phyloP scores from a whole-genome alignment of 1,139 yeast species.

The Geotrichum phurueaensis region DNA sequence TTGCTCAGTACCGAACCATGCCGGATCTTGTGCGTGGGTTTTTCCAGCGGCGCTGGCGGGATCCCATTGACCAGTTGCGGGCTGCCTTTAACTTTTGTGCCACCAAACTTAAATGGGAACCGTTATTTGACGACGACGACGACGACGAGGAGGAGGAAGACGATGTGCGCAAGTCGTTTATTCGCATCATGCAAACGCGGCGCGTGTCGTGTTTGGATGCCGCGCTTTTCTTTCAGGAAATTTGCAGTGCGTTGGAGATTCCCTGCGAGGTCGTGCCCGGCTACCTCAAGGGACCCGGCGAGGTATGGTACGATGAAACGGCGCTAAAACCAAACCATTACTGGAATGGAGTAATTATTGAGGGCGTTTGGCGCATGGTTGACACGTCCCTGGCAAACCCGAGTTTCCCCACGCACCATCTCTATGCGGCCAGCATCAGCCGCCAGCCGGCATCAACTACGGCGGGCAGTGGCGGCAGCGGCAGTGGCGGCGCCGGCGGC shows the following conservation, averaged over 20 bases:
- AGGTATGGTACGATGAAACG: conserved; percentile 38
- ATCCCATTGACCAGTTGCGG: conserved; percentile 50
- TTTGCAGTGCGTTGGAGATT: conserved; percentile 64
- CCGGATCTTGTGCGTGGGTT: conserved; percentile 8
- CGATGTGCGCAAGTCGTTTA: conserved; percentile 19
- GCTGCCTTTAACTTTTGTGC: conserved; percentile 56
- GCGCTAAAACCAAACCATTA: conserved; percentile 66
- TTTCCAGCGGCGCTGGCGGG: not conserved
- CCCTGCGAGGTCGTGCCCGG: conserved; percentile 76
- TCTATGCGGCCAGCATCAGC: conserved; percentile 26
- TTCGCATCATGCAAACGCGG: conserved; percentile 37
- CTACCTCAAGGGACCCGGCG: conserved; percentile 72
- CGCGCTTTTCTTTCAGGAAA: conserved; percentile 66
- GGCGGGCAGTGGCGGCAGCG: not conserved
- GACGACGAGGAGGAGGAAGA: conserved; percentile 24
- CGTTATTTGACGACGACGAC: conserved; percentile 23
- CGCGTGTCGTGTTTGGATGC: conserved; percentile 65
- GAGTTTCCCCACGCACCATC: conserved; percentile 42
- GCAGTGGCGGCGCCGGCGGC: not conserved
- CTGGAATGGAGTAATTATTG: conserved; percentile 75
- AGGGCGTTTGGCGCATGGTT: conserved; percentile 71
- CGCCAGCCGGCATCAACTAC: conserved; percentile 1
- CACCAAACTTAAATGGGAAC: conserved; percentile 42
- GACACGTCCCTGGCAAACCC: conserved; percentile 62
- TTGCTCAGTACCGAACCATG: conserved; percentile 34